These are phyloP conservation scores for Prunus salicina DNA, from an alignment of 306 rosid genomes.

Conservation along the genomic window DNA sequence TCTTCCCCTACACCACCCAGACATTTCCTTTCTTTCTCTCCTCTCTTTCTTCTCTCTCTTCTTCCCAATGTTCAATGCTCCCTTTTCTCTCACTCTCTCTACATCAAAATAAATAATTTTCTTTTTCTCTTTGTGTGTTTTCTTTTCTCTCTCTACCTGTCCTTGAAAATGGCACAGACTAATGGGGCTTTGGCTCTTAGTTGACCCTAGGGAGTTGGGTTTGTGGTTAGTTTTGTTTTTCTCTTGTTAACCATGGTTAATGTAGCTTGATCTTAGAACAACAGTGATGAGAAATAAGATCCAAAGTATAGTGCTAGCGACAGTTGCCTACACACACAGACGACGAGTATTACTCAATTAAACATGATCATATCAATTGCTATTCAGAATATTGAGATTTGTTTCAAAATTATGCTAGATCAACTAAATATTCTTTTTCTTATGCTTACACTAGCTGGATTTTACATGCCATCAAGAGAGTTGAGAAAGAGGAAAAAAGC, in stretches of 20 bases:
- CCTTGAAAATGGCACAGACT: constrained; percentile 32
- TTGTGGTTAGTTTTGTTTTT: not conserved
- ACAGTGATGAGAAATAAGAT: not conserved
- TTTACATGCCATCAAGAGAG: no score
- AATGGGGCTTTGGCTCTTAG: not conserved
- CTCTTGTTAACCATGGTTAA: constrained; percentile 13
- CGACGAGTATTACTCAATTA: no score
- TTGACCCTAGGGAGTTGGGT: constrained; percentile 25
- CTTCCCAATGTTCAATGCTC: not conserved
- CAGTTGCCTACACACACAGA: no score
- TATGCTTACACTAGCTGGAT: no score
- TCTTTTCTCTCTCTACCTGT: constrained; percentile 12
- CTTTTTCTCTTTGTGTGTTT: not conserved
- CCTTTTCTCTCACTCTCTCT: not conserved
- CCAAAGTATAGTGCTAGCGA: no score
- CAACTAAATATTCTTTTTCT: no score
- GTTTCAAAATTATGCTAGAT: no score
- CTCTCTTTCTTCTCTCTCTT: constrained; percentile 8
- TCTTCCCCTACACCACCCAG: constrained; percentile 47
- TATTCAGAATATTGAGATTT: no score
- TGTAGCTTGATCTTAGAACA: not conserved
- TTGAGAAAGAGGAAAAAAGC: no score
- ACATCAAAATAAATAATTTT: constrained; percentile 8
- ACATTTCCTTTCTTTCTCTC: constrained; percentile 20
- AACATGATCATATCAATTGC: no score